These are phyloP conservation scores for Botrytis medusae DNA, from an alignment of 2,329 filamentous ascomycete genomes.

Conservation along the genomic window DNA sequence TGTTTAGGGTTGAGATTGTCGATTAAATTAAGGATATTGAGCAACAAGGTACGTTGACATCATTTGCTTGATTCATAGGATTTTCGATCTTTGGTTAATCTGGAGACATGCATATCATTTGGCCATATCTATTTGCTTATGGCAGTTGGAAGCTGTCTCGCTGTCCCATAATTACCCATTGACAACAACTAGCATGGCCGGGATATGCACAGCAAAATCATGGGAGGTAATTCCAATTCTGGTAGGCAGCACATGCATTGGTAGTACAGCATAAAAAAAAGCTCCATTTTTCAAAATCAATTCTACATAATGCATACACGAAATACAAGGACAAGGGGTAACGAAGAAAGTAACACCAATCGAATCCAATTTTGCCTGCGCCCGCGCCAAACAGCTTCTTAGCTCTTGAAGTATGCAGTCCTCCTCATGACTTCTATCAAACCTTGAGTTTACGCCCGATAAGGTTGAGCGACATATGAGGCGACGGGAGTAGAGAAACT, in stretches of 20 bases:
- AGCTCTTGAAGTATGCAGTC: not conserved
- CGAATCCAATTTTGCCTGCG: not conserved
- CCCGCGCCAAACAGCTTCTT: not conserved
- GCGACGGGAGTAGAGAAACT: slow-evolving; percentile 12
- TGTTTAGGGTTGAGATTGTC: not conserved
- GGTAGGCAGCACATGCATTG: not conserved
- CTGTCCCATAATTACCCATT: not conserved
- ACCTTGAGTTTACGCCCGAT: not conserved
- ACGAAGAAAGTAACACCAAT: not conserved
- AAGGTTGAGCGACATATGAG: slow-evolving; percentile 11
- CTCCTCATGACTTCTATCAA: not conserved
- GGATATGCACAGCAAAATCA: not conserved
- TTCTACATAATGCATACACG: not conserved
- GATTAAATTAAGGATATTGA: not conserved
- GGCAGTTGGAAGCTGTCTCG: too few species aligned
- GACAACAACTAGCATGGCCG: not conserved
- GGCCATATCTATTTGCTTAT: not conserved
- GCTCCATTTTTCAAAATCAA: not conserved
- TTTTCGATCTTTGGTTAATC: not conserved
- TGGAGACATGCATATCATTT: not conserved
- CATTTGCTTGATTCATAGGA: not conserved
- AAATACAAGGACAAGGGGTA: slow-evolving; percentile 10
- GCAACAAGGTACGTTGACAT: not conserved
- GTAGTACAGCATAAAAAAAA: not conserved
- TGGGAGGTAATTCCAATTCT: not conserved